Conservation (phyloP, 495 filamentous ascomycete species). For the Choiromyces venosus region DNA sequence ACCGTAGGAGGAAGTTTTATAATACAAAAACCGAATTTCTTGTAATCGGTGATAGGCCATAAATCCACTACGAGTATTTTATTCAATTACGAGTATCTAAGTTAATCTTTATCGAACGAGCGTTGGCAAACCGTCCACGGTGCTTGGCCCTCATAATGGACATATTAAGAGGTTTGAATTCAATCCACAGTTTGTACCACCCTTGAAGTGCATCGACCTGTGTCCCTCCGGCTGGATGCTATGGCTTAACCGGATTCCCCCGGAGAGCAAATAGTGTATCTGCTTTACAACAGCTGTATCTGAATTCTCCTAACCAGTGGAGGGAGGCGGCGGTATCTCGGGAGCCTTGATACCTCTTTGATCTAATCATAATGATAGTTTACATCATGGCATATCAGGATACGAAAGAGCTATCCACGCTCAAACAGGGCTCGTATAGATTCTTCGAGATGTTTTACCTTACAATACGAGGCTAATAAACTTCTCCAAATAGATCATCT, state of each 20-base stretch:
- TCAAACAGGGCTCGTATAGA: neutral
- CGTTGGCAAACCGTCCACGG: neutral
- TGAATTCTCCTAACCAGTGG: neutral
- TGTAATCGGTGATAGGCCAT: neutral
- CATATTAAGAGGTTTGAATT: neutral
- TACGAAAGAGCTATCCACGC: neutral
- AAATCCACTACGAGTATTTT: neutral
- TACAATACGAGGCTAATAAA: neutral
- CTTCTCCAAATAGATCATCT: neutral
- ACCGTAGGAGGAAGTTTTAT: neutral
- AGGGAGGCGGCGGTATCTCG: neutral
- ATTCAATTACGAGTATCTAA: neutral
- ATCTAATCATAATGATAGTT: neutral
- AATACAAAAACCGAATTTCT: neutral
- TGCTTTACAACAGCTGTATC: neutral
- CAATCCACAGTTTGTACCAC: neutral
- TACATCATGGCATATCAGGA: neutral
- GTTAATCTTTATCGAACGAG: neutral
- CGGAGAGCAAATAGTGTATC: neutral
- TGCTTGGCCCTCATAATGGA: neutral
- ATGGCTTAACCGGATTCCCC: neutral
- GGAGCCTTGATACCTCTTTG: neutral
- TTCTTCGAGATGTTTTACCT: neutral
- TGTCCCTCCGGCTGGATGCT: neutral
- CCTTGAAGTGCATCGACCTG: neutral